phyloP scores from a whole-genome alignment of 768 basidiomycete genomes.

The Lactarius akahatsu region DNA sequence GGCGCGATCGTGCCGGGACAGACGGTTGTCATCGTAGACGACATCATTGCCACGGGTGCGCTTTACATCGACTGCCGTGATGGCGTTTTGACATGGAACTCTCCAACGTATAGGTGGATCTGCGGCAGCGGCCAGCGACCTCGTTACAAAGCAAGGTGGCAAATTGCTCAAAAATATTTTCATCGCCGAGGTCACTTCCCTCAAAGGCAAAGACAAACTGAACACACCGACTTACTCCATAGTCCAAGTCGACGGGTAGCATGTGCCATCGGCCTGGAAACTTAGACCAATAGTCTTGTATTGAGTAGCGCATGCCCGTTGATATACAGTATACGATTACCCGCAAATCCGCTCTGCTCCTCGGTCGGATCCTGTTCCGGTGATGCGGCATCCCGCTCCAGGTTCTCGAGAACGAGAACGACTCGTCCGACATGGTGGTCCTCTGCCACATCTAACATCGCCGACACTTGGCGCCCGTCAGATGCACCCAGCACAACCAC shows the following conservation, averaged over 20 bases:
- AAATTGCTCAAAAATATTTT: slow-evolving; percentile 92
- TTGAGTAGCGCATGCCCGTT: slow-evolving; percentile 77
- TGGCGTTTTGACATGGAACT: slow-evolving; percentile 4
- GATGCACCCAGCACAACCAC: slow-evolving; percentile 56
- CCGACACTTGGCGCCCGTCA: slow-evolving; percentile 52
- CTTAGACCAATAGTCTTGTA: slow-evolving; percentile 64
- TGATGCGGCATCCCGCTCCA: slow-evolving; percentile 14
- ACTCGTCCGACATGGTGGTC: slow-evolving; percentile 48
- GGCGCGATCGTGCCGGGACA: slow-evolving; percentile 82
- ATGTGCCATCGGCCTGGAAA: background rate
- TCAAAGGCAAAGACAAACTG: slow-evolving; percentile 74
- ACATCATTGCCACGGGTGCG: slow-evolving; percentile 92
- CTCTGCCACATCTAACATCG: slow-evolving; percentile 56
- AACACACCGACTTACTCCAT: slow-evolving; percentile 89
- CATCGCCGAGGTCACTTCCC: slow-evolving; percentile 78
- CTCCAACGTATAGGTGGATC: slow-evolving; percentile 70
- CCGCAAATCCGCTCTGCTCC: slow-evolving; percentile 32
- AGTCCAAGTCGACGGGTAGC: slow-evolving; percentile 66
- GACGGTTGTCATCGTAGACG: slow-evolving; percentile 86
- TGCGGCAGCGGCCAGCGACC: slow-evolving; percentile 87
- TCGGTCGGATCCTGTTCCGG: slow-evolving; percentile 30
- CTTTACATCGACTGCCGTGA: background rate
- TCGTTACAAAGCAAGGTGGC: slow-evolving; percentile 79
- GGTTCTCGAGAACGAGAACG: slow-evolving; percentile 48
- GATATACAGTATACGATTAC: slow-evolving; percentile 61